Conservation (phyloP, 31 red algal species). For the Asparagopsis taxiformis region DNA sequence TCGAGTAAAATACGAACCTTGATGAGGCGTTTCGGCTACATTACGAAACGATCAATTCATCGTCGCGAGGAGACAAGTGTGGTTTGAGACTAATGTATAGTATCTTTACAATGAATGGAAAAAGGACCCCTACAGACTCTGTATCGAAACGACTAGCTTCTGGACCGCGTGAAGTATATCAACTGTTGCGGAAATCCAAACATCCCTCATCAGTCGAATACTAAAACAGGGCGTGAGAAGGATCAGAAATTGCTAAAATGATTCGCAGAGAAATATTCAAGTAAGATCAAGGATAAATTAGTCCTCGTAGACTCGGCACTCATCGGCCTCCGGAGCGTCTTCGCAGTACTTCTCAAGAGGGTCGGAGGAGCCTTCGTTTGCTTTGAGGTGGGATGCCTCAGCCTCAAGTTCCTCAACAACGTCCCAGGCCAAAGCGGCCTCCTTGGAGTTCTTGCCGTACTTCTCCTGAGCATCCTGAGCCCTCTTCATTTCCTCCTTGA, state of each 20-base stretch:
- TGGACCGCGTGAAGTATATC: too few relatives aligned
- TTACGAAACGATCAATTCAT: too few relatives aligned
- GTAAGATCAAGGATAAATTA: too few relatives aligned
- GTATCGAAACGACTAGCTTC: too few relatives aligned
- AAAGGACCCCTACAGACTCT: too few relatives aligned
- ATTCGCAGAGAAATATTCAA: too few relatives aligned
- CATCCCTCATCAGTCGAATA: neutral
- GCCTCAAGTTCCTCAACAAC: conserved; percentile 98
- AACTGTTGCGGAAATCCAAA: too few relatives aligned
- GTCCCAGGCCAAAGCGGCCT: conserved; percentile 94
- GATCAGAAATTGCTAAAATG: neutral
- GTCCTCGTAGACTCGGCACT: conserved; percentile 96
- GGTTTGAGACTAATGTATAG: too few relatives aligned
- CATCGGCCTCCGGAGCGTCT: conserved; percentile 96
- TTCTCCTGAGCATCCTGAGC: conserved; percentile 77
- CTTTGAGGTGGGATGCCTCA: conserved; percentile 90
- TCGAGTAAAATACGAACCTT: too few relatives aligned
- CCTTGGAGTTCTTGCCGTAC: conserved; percentile 84
- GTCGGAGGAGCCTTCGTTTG: conserved; percentile 56
- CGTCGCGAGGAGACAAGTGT: too few relatives aligned
- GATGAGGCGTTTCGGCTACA: too few relatives aligned
- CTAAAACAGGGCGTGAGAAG: neutral
- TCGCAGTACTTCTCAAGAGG: conserved; percentile 96
- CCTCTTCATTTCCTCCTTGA: conserved; percentile 84
- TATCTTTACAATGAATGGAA: too few relatives aligned